phyloP scores from a whole-genome alignment of 306 rosid genomes.

The Cucurbita argyrosperma region DNA sequence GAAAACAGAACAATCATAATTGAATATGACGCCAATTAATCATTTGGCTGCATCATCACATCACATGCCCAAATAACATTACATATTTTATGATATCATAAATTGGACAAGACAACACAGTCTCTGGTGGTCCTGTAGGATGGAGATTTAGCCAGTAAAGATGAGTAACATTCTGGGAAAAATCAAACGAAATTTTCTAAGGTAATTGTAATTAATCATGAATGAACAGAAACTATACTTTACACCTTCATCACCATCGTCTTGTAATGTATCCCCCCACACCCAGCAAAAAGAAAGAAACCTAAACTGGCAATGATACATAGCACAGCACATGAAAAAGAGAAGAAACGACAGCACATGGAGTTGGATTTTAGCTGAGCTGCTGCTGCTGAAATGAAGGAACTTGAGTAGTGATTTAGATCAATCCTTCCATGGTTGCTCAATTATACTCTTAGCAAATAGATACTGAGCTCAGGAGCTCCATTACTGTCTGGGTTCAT shows the following conservation, averaged over 20 bases:
- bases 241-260: conserved; percentile 2
- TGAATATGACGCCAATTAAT: background rate
- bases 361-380: conserved; percentile 14
- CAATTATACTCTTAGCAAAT: conserved; percentile 79
- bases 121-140: background rate
- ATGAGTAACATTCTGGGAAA: background rate
- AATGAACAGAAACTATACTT: conserved; percentile 6
- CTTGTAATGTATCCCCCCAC: conserved; percentile 4
- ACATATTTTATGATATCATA: background rate
- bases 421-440: conserved; percentile 13
- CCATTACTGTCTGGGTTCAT: conserved; percentile 99
- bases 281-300: conserved; percentile 5
- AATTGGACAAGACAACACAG: background rate
- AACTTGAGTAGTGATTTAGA: conserved; percentile 4
- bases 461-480: conserved; percentile 91
- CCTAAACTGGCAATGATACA: background rate
- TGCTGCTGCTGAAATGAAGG: conserved; percentile 28
- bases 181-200: background rate
- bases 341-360: conserved; percentile 8
- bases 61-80: conserved; percentile 7
- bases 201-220: conserved; percentile 5
- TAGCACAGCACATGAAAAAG: background rate
- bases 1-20: background rate
- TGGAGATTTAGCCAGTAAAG: background rate
- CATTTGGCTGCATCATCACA: conserved; percentile 2